Evolutionary conservation across 306 rosid species (phyloP).

Genomic region (Rosa rugosa): DNA sequence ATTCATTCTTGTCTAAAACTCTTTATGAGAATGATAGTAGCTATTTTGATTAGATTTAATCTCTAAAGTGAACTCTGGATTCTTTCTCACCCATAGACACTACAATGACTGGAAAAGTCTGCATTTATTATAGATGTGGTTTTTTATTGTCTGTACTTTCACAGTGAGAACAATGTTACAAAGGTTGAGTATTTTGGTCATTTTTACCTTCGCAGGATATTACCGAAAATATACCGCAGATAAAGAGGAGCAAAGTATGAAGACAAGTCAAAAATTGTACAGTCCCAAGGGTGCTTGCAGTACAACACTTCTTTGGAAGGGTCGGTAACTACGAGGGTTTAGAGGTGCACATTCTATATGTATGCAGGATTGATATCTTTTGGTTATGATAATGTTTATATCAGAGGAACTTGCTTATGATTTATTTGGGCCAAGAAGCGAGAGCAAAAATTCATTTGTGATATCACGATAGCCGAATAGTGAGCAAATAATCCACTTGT

Average conservation of each 20-base stretch:
- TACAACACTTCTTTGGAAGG: constrained; percentile 77
- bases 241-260: constrained; percentile 64
- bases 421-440: no score
- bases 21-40: constrained; percentile 3
- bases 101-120: neutral
- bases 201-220: constrained; percentile 36
- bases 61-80: neutral
- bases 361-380: constrained; percentile 14
- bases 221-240: constrained; percentile 34
- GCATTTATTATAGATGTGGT: neutral
- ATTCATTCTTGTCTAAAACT: constrained; percentile 12
- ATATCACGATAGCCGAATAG: no score
- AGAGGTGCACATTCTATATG: neutral
- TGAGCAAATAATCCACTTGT: neutral
- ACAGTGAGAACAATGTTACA: neutral
- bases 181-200: neutral
- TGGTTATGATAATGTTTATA: neutral
- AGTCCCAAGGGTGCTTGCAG: constrained; percentile 64
- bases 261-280: constrained; percentile 40
- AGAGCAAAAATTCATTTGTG: no score
- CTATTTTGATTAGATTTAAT: neutral
- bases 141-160: neutral
- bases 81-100: neutral
- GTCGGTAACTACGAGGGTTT: constrained; percentile 33
- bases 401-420: neutral